Conservation (phyloP, 225 moss, liverwort and hornwort species). For the Sphagnum tenellum region DNA sequence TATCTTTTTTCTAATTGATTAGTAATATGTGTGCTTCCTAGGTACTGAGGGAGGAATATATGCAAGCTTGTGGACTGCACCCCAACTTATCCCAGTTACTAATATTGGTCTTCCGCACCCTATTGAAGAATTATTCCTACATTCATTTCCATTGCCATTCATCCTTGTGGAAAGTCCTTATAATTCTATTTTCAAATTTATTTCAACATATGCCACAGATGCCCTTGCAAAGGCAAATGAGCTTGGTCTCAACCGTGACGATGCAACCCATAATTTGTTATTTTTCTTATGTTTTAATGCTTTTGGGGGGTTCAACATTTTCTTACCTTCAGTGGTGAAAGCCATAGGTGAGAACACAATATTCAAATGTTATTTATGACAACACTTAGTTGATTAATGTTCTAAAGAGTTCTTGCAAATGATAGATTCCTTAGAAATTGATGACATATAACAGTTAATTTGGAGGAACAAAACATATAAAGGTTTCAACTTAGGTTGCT, state of each 20-base stretch:
- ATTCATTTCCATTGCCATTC: not conserved
- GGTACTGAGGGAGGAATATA: no score
- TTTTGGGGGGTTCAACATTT: not conserved
- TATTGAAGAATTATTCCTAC: not conserved
- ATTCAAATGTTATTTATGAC: no score
- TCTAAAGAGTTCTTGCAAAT: no score
- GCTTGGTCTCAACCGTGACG: not conserved
- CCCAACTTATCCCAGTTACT: not conserved
- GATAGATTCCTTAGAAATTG: no score
- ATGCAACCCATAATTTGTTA: conserved; percentile 1
- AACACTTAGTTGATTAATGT: no score
- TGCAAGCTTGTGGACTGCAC: no score
- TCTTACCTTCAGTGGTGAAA: not conserved
- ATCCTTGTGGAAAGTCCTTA: not conserved
- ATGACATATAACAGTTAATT: no score
- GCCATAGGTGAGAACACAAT: not conserved
- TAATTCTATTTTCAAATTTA: not conserved
- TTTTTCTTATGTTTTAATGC: conserved; percentile 1
- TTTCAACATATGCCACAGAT: not conserved
- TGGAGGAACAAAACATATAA: no score
- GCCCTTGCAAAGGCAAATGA: conserved; percentile 1
- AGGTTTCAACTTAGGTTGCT: no score
- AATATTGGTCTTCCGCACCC: not conserved
- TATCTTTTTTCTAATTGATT: no score
- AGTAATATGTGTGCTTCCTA: no score